Evolutionary conservation across 1,284 basidiomycete species (phyloP).

Genomic region (Malassezia globosa): DNA sequence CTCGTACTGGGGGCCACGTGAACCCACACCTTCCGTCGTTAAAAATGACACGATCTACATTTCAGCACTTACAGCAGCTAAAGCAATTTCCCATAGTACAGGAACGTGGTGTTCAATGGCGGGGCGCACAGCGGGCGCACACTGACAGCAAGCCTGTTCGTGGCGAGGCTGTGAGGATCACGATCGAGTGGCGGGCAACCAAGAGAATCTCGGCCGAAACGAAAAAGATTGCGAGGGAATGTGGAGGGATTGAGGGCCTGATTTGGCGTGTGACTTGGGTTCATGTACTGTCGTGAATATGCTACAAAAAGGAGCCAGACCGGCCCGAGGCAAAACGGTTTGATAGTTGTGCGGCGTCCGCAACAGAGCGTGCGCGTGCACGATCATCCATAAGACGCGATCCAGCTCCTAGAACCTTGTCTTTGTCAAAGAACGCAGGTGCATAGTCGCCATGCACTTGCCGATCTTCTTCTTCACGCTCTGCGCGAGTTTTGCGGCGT

Average conservation of each 20-base stretch:
- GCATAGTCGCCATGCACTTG: not conserved
- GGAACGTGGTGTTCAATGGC: too few relatives aligned
- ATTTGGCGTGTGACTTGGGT: too few relatives aligned
- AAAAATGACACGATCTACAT: slow-evolving; percentile 18
- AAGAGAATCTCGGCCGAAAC: slow-evolving; percentile 1
- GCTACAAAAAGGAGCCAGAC: slow-evolving; percentile 12
- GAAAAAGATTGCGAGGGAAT: not conserved
- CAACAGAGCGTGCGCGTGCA: slow-evolving; percentile 9
- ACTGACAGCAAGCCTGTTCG: not conserved
- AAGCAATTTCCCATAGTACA: slow-evolving; percentile 36
- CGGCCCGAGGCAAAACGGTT: slow-evolving; percentile 9
- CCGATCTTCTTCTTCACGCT: slow-evolving; percentile 13
- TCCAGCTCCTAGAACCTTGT: slow-evolving; percentile 15
- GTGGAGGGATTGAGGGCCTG: slow-evolving; percentile 1
- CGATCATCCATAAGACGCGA: slow-evolving; percentile 17
- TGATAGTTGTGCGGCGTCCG: slow-evolving; percentile 7
- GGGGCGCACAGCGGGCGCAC: too few relatives aligned
- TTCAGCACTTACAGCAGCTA: slow-evolving; percentile 37
- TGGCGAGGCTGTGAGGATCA: not conserved
- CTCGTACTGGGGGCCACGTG: slow-evolving; percentile 52
- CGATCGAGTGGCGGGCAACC: not conserved
- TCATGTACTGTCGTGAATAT: too few relatives aligned
- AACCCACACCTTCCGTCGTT: slow-evolving; percentile 20
- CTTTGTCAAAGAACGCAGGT: slow-evolving; percentile 10
- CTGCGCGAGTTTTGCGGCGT: slow-evolving; percentile 10